Base-by-base conservation (phyloP, 2,329 filamentous ascomycete genomes). In the Talaromyces sp. region DNA sequence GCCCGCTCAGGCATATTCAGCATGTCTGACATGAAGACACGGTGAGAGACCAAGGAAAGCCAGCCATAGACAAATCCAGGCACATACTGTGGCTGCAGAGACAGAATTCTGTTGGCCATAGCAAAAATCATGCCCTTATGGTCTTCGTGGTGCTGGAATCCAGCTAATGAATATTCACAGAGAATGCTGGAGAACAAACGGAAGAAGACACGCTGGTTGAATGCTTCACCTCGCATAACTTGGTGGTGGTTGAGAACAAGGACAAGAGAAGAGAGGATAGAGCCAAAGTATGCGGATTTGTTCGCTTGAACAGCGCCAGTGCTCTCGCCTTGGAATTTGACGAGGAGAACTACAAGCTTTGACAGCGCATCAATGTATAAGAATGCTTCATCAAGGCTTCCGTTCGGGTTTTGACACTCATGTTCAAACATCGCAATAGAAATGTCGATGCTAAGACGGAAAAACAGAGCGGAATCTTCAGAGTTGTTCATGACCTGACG, bases 121-220 rank as follows among this genome's bases (percentile, higher is more conserved):
- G 82, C 85, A 46, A 91, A 74, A 61, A 91, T 81, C 63, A 96
- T 84, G 27, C 87, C 84, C 57, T 84, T 83, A 61, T 90, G 87
- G 17, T 82, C 73, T 49, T 86, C 79, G 41, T 80, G 70, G 30
- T 87, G 68, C 51, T 86, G 80, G 55, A 86, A 80, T 11, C 81
- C 81, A 43, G 83, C 77, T 42, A 77, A 68, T 24, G 84, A 80
- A 51, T 93, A 82, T 62, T 94, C 88, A 70, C 89, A 90, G 4
- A 99, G 80, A 43, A 97, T 81, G 65, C 88, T 83, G 0, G 91
- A 93, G 68, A 97, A 88, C 37, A 99, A 81, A 41, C 93, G 86
- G 82, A 92, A 94, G 79, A 97, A 97, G 27, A 95, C 86, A 56
- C 90, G 87, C 67, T 93, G 89, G 65, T 91, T 93, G 77, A 96